These are phyloP conservation scores for Metschnikowia picachoensis DNA, from an alignment of 805 yeast genomes.

Conservation along the genomic window DNA sequence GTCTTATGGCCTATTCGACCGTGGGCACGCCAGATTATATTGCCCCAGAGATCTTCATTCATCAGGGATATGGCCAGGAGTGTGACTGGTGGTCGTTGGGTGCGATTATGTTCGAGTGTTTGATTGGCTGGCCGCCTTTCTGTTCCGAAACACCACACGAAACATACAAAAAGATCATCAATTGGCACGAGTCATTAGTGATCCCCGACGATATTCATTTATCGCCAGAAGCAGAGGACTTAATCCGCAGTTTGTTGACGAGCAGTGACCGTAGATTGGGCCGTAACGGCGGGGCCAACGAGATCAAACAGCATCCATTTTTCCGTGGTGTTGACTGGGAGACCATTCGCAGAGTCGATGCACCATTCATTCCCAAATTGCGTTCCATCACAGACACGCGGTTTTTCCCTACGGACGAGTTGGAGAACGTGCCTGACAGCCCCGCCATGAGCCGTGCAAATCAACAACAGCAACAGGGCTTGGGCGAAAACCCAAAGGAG, in stretches of 20 bases:
- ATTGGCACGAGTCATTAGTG: slow-evolving; percentile 83
- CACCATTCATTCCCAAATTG: slow-evolving; percentile 90
- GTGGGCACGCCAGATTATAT: slow-evolving; percentile 96
- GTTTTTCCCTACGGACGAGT: slow-evolving; percentile 96
- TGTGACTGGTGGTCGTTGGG: slow-evolving; percentile 99
- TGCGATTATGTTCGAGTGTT: slow-evolving; percentile 94
- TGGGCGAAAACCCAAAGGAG: slow-evolving; percentile 57
- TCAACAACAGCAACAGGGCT: slow-evolving; percentile 54
- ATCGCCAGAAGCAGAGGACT: slow-evolving; percentile 83
- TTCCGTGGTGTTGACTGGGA: slow-evolving; percentile 97
- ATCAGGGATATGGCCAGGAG: slow-evolving; percentile 94
- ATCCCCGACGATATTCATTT: slow-evolving; percentile 92
- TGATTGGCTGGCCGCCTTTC: slow-evolving; percentile 97
- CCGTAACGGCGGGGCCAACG: slow-evolving; percentile 86
- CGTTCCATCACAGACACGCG: slow-evolving; percentile 92
- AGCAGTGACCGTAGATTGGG: slow-evolving; percentile 80
- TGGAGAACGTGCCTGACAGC: slow-evolving; percentile 90
- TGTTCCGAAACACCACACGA: slow-evolving; percentile 94
- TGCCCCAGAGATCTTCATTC: slow-evolving; percentile 90
- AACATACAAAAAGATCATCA: slow-evolving; percentile 84
- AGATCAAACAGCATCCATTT: slow-evolving; percentile 85
- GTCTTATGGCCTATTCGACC: slow-evolving; percentile 93
- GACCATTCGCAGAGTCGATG: slow-evolving; percentile 79
- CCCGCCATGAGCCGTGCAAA: slow-evolving; percentile 59
- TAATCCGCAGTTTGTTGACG: slow-evolving; percentile 72